Evolutionary conservation across 2,329 filamentous ascomycete species (phyloP), one percentile per base, ranked within the genome.

Genomic region (Fusarium graminum): DNA sequence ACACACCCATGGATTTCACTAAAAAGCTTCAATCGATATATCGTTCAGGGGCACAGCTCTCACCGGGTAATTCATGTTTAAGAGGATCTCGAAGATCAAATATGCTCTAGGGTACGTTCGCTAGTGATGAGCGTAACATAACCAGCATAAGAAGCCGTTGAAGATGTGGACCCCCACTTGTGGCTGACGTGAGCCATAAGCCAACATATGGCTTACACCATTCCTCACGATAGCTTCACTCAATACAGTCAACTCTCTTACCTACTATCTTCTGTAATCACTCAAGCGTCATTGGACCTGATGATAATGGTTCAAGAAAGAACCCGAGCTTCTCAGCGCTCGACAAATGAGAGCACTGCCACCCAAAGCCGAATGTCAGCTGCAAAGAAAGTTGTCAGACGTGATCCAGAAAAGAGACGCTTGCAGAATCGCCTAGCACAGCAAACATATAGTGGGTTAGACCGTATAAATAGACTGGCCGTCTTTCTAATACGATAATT

Each of bases 391-490:
- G 54, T 46, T 9, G 55, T 59, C 8, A 66, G 70, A 16, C 70
- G 70, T 13, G 69, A 73, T 42, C 71, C 69, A 4, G 73, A 68
- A 39, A 74, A 72, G 34, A 59, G 73, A 45, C 65, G 71, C 3
- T 29, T 68, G 47, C 73, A 75, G 49, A 75, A 75, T 28, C 73
- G 71, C 16, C 52, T 67, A 45, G 72, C 73, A 6, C 73, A 94
- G 78, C 88, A 93, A 69, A 78, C 80, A 7, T 79, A 75, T 53
- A 78, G 82, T 82, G 64, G 75, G 80, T 78, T 16, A 26, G 12
- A 3, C 4, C 7, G 51, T 16, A 12, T 5, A 7, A 14, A n/a
- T 19, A 28, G 11, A 6, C 13, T 14, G 4, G 7, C 19, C 11
- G 12, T 13, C 17, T 19, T 26, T 14, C 45, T 56, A 53, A 34